Conservation (phyloP, 2,329 filamentous ascomycete genomes). For the Xylariaceae sp. region DNA sequence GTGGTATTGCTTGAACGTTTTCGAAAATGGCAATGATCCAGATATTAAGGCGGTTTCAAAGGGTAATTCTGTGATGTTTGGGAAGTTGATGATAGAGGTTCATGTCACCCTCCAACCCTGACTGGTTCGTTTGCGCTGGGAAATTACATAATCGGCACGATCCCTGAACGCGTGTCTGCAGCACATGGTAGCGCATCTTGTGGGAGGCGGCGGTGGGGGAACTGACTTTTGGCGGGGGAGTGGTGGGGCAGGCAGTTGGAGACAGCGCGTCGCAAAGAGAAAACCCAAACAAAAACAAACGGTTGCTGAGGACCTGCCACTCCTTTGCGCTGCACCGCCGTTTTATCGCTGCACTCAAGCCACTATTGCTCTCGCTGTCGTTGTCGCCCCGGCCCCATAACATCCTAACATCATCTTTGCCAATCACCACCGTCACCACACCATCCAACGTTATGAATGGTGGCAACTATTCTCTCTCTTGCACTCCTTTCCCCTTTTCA, state of each 20-base stretch:
- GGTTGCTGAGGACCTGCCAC: slow-evolving; percentile 35
- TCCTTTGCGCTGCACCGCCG: slow-evolving; percentile 2
- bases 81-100: too few relatives aligned
- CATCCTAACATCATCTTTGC: too few relatives aligned
- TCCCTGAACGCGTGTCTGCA: slow-evolving; percentile 7
- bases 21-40: too few relatives aligned
- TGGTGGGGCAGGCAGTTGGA: slow-evolving; percentile 12
- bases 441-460: too few relatives aligned
- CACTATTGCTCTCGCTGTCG: not conserved
- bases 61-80: too few relatives aligned
- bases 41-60: too few relatives aligned
- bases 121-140: too few relatives aligned
- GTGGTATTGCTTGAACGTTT: too few relatives aligned
- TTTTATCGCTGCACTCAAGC: slow-evolving; percentile 12
- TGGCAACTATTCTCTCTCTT: too few relatives aligned
- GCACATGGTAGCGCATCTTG: not conserved
- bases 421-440: too few relatives aligned
- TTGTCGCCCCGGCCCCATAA: not conserved
- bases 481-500: slow-evolving; percentile 5
- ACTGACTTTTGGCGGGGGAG: slow-evolving; percentile 17
- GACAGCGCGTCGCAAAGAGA: slow-evolving; percentile 29
- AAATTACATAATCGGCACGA: not conserved
- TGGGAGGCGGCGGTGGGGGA: not conserved
- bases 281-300: slow-evolving; percentile 43
- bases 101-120: too few relatives aligned